Evolutionary conservation across 225 moss, liverwort and hornwort species (phyloP), one percentile per base, ranked within the genome.

Genomic region (Bryoerythrophyllum caledonicum): DNA sequence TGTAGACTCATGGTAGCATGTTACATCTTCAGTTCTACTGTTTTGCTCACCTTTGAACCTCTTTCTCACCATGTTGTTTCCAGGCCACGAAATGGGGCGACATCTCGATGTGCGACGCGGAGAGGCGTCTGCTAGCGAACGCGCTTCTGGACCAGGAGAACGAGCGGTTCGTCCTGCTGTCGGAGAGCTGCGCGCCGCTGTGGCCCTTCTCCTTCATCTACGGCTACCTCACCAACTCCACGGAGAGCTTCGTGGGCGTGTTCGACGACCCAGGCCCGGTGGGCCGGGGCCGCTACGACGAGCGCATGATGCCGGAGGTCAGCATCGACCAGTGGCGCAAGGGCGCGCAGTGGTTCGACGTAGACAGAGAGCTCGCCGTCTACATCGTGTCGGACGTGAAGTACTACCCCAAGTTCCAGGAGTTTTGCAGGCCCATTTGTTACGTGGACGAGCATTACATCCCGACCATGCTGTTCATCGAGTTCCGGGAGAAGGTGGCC

Each of bases 51-150:
- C 32, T 32, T 32, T n/a, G n/a, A n/a, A n/a, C n/a, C n/a, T 34
- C 34, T 5, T 38, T 38, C 38, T 9, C 38, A 38, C 38, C 10
- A 49, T 19, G 48, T 38, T 63, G 16, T 68, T 41, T 28, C n/a
- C 78, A 82, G 81, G 14, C 63, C 7, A 74, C 85, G 9, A 83
- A 76, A 54, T 88, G 88, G 88, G 85, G 88, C 24, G 85, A 88
- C 53, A 85, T 88, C 21, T 83, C 85, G 27, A 88, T 88, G 83
- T 85, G 85, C 63, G 86, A 87, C 26, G 90, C 88, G 1, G 92
- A 87, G 64, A 82, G 94, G 48, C 86, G 96, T n/a, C 78, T 97
- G 21, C 48, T 97, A 10, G 94, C 96, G 1, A 90, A 93, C 66
- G 94, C 96, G 9, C 88, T 97, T 7, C 82, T 91, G 21, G 94